Evolutionary conservation across 2,329 filamentous ascomycete species (phyloP).

Genomic region (Aspergillus tubingensis): DNA sequence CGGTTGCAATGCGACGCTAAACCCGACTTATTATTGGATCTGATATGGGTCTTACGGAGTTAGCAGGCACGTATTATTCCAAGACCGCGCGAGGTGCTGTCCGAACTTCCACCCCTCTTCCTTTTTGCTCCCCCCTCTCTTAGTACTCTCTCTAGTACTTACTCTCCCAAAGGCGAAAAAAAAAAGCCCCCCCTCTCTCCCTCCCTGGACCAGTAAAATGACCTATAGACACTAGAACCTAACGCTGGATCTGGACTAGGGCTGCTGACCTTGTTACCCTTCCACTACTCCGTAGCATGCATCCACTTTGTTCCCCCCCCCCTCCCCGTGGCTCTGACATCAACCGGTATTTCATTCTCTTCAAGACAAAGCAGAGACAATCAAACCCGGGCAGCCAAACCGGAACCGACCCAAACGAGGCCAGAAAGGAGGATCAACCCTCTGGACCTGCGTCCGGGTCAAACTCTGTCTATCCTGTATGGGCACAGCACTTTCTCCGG

Average conservation of each 20-base stretch:
- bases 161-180: too few relatives aligned
- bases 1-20: slow-evolving; percentile 36
- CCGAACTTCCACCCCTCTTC: slow-evolving; percentile 17
- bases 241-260: slow-evolving; percentile 18
- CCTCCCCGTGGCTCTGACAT: slow-evolving; percentile 38
- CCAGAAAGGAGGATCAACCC: slow-evolving; percentile 43
- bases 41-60: slow-evolving; percentile 35
- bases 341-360: slow-evolving; percentile 35
- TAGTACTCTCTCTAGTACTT: too few relatives aligned
- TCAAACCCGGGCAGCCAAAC: slow-evolving; percentile 32
- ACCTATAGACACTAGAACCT: slow-evolving; percentile 9
- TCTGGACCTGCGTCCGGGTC: slow-evolving; percentile 43
- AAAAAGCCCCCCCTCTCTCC: slow-evolving; percentile 3
- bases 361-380: slow-evolving; percentile 29
- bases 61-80: slow-evolving; percentile 17
- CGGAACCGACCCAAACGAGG: slow-evolving; percentile 35
- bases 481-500: slow-evolving; percentile 34
- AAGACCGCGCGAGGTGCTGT: slow-evolving; percentile 16
- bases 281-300: slow-evolving; percentile 26
- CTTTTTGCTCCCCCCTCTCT: slow-evolving; percentile 7
- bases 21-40: slow-evolving; percentile 37
- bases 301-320: slow-evolving; percentile 33
- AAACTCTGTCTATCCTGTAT: slow-evolving; percentile 38
- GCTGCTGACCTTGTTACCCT: slow-evolving; percentile 25
- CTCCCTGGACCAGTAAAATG: slow-evolving; percentile 13